These are phyloP conservation scores for Fusarium pseudoanthophilum DNA, from an alignment of 2,329 filamentous ascomycete genomes.

Conservation along the genomic window DNA sequence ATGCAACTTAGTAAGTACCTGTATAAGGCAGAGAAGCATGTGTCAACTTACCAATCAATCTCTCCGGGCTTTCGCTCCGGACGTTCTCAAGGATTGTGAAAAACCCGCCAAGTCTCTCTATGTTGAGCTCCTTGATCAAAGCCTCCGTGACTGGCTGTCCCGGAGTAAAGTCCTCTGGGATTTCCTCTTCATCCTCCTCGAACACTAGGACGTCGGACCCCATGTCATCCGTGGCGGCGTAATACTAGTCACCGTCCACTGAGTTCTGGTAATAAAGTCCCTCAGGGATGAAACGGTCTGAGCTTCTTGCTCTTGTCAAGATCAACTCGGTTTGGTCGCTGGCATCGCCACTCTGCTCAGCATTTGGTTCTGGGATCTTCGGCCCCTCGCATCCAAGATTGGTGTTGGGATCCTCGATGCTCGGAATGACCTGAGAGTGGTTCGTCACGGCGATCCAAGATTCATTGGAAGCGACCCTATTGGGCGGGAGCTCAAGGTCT, in stretches of 20 bases:
- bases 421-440: not conserved
- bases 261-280: not conserved
- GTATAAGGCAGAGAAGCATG: not conserved
- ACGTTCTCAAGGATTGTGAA: not conserved
- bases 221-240: not conserved
- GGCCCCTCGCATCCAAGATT: not conserved
- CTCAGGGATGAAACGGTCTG: not conserved
- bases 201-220: not conserved
- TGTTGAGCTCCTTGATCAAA: not conserved
- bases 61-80: not conserved
- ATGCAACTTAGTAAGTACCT: not conserved
- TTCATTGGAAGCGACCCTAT: not conserved
- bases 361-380: not conserved
- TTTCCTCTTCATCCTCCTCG: not conserved
- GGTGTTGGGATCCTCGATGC: not conserved
- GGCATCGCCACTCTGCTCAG: not conserved
- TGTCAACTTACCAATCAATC: constrained; percentile 1
- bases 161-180: not conserved
- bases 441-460: not conserved
- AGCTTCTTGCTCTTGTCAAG: not conserved
- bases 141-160: not conserved
- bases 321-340: not conserved
- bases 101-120: not conserved
- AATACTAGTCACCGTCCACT: not conserved
- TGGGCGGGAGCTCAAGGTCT: not conserved